Conservation (phyloP, 2,329 filamentous ascomycete genomes). For the Sphaceloma murrayae region DNA sequence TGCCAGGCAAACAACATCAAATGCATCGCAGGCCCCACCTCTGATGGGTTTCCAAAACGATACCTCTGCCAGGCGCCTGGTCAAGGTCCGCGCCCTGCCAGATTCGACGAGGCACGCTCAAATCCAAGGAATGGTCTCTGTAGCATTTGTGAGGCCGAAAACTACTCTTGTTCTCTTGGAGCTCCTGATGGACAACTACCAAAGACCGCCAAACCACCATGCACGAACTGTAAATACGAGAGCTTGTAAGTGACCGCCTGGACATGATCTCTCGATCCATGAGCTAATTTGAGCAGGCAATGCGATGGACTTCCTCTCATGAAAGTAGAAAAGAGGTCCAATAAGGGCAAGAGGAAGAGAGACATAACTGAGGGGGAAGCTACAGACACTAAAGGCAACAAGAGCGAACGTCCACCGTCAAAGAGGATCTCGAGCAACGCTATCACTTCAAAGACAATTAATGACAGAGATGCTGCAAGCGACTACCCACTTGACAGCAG, state of each 20-base stretch:
- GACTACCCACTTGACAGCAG: too few relatives aligned
- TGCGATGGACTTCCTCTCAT: slow-evolving; percentile 2
- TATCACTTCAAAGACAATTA: too few relatives aligned
- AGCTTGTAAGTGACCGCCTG: neutral
- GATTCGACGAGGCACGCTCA: neutral
- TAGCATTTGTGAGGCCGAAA: neutral
- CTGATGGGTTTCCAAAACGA: slow-evolving; percentile 20
- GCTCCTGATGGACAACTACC: neutral
- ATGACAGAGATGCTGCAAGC: too few relatives aligned
- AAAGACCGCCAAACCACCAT: neutral
- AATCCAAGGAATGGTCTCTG: neutral
- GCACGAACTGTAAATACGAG: slow-evolving; percentile 2
- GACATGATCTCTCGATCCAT: neutral
- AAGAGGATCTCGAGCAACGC: too few relatives aligned
- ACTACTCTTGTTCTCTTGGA: neutral
- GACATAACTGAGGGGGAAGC: too few relatives aligned
- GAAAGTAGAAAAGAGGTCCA: too few relatives aligned
- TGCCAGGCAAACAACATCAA: slow-evolving; percentile 25
- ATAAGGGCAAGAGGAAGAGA: too few relatives aligned
- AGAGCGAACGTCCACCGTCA: too few relatives aligned
- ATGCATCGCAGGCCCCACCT: slow-evolving; percentile 32
- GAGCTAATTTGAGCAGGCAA: neutral
- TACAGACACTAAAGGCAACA: neutral
- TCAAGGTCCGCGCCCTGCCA: slow-evolving; percentile 5
- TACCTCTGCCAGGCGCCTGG: slow-evolving; percentile 17